Conservation (phyloP, 78 protist species). For the Chrysochromulina parva region DNA sequence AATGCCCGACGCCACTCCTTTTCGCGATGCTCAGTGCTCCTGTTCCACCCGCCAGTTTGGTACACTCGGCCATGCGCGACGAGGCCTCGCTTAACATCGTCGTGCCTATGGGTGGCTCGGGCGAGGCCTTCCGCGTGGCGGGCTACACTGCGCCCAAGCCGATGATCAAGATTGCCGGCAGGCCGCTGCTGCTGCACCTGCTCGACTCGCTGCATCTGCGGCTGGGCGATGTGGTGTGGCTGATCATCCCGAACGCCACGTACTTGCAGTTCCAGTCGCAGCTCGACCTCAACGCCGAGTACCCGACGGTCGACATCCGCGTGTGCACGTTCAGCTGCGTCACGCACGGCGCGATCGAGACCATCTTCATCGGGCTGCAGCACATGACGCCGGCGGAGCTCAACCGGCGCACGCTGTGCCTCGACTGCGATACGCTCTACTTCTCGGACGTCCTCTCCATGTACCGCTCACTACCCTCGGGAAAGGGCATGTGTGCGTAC, state of each 20-base stretch:
- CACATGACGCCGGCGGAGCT: background rate
- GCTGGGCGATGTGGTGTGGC: slow-evolving; percentile 8
- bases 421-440: slow-evolving; percentile 5
- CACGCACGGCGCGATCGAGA: slow-evolving; percentile 8
- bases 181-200: background rate
- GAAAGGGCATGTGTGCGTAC: background rate
- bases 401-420: background rate
- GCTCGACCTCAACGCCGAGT: background rate
- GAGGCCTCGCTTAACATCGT: slow-evolving; percentile 2
- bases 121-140: background rate
- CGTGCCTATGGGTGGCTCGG: background rate
- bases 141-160: slow-evolving; percentile 5
- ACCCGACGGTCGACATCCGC: background rate
- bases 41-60: no score
- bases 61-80: background rate
- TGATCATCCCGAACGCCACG: background rate
- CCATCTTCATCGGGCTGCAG: background rate
- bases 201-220: background rate
- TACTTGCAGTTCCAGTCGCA: background rate
- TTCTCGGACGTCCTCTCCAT: background rate
- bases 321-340: background rate
- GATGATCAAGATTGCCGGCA: slow-evolving; percentile 10
- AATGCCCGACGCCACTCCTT: no score
- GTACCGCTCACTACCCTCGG: background rate
- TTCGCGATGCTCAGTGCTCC: no score